Base-by-base conservation (phyloP, 2,329 filamentous ascomycete species). In the Aspergillus japonicus region DNA sequence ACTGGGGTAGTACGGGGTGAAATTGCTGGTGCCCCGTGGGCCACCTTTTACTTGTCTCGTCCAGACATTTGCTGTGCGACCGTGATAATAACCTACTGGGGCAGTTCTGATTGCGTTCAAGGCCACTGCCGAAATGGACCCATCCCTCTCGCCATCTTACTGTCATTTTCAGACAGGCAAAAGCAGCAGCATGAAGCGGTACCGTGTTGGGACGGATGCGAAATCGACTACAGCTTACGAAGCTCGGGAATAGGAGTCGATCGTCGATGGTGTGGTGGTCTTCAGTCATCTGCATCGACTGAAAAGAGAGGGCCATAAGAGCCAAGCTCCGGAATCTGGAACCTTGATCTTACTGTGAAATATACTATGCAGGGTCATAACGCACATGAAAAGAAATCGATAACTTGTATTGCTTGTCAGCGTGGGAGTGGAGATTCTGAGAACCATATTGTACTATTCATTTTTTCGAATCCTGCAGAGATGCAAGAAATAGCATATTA, bases 201-300 rank as follows among this genome's bases (percentile, higher is more conserved):
- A 35, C 33, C 26, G 26, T 29, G 5, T 35, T 35, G 33, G 14
- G 12, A 35, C 33, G 33, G 11, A 5, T 42, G 16, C 33, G 57
- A 48, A 21, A 19, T 53, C 51, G 33, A 29, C 6, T 47, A 44
- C n/a, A 33, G 19, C 31, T 24, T 35, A 19, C 26, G 26, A 33
- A 12, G 21, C 14, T 31, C 47, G 21, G 35, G 51, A 49, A 47
- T 59, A 62, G 54, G 57, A 57, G 60, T 62, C 57, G 60, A 29
- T 56, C 62, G 42, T 48, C 35, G 39, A 58, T 42, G 31, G 29
- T 47, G 47, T 52, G 24, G 26, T 54, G 24, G 26, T 54, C 19
- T 14, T 49, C 48, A 16, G 12, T 24, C 53, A 50, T 47, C 54
- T 54, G 48, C 56, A 54, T 50, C 7, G 26, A 29, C 26, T 8